These are phyloP conservation scores for Russula foetens DNA, from an alignment of 768 basidiomycete species.

Conservation along the genomic window DNA sequence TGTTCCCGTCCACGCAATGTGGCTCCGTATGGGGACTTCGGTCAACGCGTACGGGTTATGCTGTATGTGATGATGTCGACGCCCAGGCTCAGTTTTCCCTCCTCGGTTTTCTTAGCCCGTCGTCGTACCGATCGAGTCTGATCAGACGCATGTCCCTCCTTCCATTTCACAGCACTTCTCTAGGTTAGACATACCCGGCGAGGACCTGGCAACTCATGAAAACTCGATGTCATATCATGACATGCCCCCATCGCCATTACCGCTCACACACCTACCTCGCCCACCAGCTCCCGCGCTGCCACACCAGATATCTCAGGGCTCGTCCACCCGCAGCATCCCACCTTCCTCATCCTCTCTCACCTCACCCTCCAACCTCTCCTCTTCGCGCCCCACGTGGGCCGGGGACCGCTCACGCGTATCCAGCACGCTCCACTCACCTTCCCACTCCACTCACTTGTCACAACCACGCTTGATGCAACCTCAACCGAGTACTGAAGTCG, in stretches of 20 bases:
- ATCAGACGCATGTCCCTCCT: not conserved
- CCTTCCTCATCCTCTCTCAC: conserved; percentile 9
- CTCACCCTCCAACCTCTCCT: not conserved
- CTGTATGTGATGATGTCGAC: too few relatives aligned
- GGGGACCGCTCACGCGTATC: conserved; percentile 1
- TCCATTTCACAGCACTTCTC: not conserved
- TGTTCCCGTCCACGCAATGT: too few relatives aligned
- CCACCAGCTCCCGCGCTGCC: not conserved
- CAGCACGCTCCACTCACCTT: not conserved
- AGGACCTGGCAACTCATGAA: not conserved
- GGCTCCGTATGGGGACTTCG: too few relatives aligned
- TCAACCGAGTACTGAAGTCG: not conserved
- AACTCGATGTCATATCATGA: not conserved
- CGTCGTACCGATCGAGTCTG: not conserved
- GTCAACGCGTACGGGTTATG: too few relatives aligned
- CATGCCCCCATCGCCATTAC: not conserved
- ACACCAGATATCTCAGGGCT: not conserved
- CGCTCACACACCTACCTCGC: not conserved
- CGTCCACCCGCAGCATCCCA: conserved; percentile 12
- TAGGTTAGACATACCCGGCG: not conserved
- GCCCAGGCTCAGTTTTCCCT: too few relatives aligned
- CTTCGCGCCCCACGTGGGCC: not conserved
- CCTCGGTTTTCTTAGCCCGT: not conserved
- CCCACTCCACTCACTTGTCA: not conserved
- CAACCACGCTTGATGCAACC: not conserved